Percentiles rank a stretch among this genome's conserved stretches.
phyloP scores from a whole-genome alignment of 179 eudicot species.

The Silene coronaria region DNA sequence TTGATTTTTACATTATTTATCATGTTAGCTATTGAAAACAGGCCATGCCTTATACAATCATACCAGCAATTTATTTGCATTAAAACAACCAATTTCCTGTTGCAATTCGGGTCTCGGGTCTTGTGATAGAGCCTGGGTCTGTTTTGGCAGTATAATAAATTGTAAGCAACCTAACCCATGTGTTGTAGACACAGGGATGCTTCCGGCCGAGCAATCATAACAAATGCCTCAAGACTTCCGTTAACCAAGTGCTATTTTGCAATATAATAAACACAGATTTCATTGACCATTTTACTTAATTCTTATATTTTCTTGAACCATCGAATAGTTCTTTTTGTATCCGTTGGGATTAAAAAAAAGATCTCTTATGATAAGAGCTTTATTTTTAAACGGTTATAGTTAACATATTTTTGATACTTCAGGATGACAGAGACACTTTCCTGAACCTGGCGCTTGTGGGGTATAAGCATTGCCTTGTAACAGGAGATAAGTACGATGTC shows the following conservation, averaged over 20 bases:
- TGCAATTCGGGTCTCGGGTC: background rate
- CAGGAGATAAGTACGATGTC: slow-evolving; percentile 94
- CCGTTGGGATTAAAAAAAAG: background rate
- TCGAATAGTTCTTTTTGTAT: background rate
- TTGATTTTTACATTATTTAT: background rate
- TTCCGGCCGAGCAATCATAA: background rate
- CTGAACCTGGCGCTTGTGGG: slow-evolving; percentile 78
- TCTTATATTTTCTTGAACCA: background rate
- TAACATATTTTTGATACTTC: slow-evolving; percentile 19
- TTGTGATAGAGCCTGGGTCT: background rate
- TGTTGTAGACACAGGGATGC: background rate
- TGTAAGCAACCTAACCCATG: background rate
- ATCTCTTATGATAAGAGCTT: background rate
- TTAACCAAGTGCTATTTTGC: background rate
- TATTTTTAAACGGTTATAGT: background rate
- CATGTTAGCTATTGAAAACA: background rate
- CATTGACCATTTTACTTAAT: background rate
- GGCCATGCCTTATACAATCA: background rate
- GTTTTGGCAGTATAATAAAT: background rate
- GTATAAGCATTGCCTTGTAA: slow-evolving; percentile 73
- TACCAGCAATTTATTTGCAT: background rate
- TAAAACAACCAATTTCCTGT: background rate
- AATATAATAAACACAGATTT: background rate
- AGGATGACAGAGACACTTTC: slow-evolving; percentile 94
- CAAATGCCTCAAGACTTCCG: too few relatives aligned